Percentiles rank a stretch among this genome's conserved stretches.
These are phyloP conservation scores for Dryas integrifolia DNA, from an alignment of 331 rosid genomes.

Conservation along the genomic window DNA sequence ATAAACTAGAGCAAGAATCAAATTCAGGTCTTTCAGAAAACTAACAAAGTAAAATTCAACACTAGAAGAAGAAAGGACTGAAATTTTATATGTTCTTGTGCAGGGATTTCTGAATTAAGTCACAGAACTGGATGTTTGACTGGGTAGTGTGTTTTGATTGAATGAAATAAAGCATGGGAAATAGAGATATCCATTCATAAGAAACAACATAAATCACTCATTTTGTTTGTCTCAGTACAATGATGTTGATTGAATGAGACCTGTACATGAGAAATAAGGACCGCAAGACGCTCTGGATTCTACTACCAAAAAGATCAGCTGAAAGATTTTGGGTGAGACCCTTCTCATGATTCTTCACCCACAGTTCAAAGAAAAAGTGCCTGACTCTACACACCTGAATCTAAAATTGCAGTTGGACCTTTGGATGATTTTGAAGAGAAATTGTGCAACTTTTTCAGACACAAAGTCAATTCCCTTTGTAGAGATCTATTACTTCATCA, in stretches of 20 bases:
- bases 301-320: background rate
- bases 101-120: background rate
- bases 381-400: background rate
- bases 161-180: background rate
- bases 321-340: background rate
- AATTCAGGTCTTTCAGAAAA: background rate
- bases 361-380: background rate
- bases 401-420: background rate
- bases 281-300: background rate
- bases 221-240: background rate
- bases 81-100: background rate
- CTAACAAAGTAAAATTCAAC: background rate
- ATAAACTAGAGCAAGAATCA: background rate
- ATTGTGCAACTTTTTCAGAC: constrained; percentile 13
- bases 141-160: background rate
- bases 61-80: background rate
- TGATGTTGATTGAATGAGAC: constrained; percentile 8
- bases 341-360: constrained; percentile 7
- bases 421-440: background rate
- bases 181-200: background rate
- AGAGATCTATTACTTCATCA: constrained; percentile 17
- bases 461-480: constrained; percentile 38
- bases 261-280: constrained; percentile 4
- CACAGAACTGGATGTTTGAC: too few species aligned
- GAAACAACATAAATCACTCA: background rate